Evolutionary conservation across 1,284 basidiomycete genomes (phyloP).

Genomic region (Phaffia rhodozyma): DNA sequence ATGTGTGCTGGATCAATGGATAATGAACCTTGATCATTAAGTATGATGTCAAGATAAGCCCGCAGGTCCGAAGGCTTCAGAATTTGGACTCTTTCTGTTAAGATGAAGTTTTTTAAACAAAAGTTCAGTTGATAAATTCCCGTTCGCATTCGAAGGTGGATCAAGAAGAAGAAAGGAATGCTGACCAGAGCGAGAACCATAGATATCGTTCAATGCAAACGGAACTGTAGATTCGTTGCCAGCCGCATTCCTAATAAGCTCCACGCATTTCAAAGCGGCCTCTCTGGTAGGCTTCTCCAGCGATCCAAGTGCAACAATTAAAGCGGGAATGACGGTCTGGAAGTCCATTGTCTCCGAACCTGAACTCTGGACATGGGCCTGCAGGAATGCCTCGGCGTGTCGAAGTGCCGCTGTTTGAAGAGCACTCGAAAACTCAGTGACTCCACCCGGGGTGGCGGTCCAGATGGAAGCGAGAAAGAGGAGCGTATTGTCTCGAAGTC

Average conservation of each 20-base stretch:
- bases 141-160: background rate
- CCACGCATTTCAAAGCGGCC: conserved; percentile 54
- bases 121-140: background rate
- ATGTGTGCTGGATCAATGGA: conserved; percentile 56
- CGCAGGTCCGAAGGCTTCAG: conserved; percentile 59
- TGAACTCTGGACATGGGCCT: conserved; percentile 41
- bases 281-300: conserved; percentile 44
- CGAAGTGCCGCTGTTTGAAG: conserved; percentile 62
- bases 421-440: conserved; percentile 26
- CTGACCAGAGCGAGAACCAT: conserved; percentile 56
- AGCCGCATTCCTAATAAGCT: conserved; percentile 26
- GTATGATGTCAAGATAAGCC: conserved; percentile 51
- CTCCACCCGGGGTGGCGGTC: conserved; percentile 24
- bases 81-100: conserved; percentile 57
- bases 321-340: conserved; percentile 68
- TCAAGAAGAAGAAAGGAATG: conserved; percentile 17
- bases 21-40: conserved; percentile 50
- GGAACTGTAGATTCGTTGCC: conserved; percentile 32
- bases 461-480: conserved; percentile 66
- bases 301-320: conserved; percentile 56
- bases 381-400: conserved; percentile 51
- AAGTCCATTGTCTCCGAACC: conserved; percentile 46
- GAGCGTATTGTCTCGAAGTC: conserved; percentile 58
- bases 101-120: background rate
- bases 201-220: conserved; percentile 73